Evolutionary conservation across 306 rosid species (phyloP), one percentile per base, ranked within the genome.

Genomic region (Cotoneaster glaucophyllus): DNA sequence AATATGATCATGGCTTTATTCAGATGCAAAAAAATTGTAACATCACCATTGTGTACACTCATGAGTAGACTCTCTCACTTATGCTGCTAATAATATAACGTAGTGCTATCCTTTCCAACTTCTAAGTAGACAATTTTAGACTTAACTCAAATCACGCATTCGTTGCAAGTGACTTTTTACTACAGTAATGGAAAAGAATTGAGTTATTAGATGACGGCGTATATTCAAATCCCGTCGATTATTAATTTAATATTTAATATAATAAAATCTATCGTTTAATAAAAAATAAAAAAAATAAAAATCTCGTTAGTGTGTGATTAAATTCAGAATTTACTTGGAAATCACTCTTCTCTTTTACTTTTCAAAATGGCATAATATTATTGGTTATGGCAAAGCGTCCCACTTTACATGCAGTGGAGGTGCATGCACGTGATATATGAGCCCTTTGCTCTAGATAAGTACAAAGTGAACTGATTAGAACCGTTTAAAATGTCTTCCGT

Each of bases 401-500:
- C 69, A 57, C 37, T 25, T 72, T 72, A 57, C 4, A 21, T 11
- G 17, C 8, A 17, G 41, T 79, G 78, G 29, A 73, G 64, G 21
- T 11, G 50, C 24, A 31, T 3, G 65, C 88, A 89, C 77, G 78
- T 68, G 88, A 88, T 83, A 63, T 37, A 45, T 12, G 78, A 76
- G 70, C 69, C 21, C 43, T 57, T 11, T 59, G 85, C 18, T 85
- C 68, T 58, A 64, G 83, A 86, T 82, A 86, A 85, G 83, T 81
- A 87, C 91, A 88, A 89, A 91, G 81, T 73, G 67, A 70, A 77
- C 82, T 86, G 88, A 89, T 86, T 88, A 80, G 84, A 88, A 86
- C 90, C 93, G 88, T 84, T 85, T 92, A 81, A 81, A 81, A 82
- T 85, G 90, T 85, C 84, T 70, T 86, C 83, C 87, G 89, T 85